Base-by-base conservation (phyloP, 2,329 filamentous ascomycete genomes). In the Colletotrichum orbiculare region DNA sequence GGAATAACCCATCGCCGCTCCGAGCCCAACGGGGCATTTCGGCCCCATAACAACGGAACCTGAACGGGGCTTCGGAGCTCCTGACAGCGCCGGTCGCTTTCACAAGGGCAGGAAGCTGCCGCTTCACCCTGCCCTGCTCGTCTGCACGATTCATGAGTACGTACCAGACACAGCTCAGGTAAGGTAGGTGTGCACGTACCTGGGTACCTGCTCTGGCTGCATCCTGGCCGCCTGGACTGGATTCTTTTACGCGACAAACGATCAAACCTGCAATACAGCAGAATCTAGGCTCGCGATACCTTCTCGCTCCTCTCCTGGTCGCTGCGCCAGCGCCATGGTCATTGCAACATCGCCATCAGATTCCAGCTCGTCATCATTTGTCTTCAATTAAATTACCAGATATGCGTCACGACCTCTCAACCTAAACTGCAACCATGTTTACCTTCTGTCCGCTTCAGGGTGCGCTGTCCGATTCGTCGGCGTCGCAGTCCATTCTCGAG, bases 401-500 rank as follows among this genome's bases (percentile, higher is more conserved):
- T 46, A 63, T 65, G 62, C 52, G 39, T 62, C 33, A 12, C 58
- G 52, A 60, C 47, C 37, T 38, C 43, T 15, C 35, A 43, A 38
- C 35, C 17, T 62, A 65, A 53, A 48, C 52, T 35, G 15, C 46
- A 47, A 65, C 3, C 73, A 99, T 99, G 96, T 98, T 99, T 83
- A 97, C 91, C 70, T 97, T 98, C 80, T 96, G 92, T 73, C 90
- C 96, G 50, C 84, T 99, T 63, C 90, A 97, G 71, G 96, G 96
- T 75, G 95, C 96, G 67, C 93, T 96, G 74, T 94, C 93, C 55
- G 88, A 91, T 70, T 96, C 93, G 50, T 85, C 89, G 64, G 94
- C 95, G 47, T 96, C 94, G 68, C 94, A 97, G 77, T 98, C 96
- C n/a, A 87, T 99, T 41, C 83, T 99, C 52, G 95, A 98, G 82